A percentile compares a stretch with the other conserved stretches of the same genome.
Evolutionary conservation across 768 basidiomycete genomes (phyloP).

Genomic region (Collybiopsis luxurians): DNA sequence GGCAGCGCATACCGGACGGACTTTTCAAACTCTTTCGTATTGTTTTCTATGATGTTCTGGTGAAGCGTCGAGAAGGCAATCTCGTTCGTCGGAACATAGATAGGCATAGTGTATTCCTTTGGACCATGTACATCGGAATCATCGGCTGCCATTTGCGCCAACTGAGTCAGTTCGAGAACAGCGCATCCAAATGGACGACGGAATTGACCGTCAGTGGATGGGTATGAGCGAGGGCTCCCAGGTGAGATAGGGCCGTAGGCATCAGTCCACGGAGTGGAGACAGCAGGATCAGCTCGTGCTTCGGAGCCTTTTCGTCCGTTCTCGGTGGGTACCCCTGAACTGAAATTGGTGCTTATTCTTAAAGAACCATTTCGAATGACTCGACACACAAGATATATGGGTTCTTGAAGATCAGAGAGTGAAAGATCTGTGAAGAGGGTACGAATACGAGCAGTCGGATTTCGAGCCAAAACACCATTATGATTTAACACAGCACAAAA

Average conservation of each 20-base stretch:
- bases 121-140: slow-evolving; percentile 59
- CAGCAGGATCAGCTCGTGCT: slow-evolving; percentile 18
- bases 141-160: slow-evolving; percentile 66
- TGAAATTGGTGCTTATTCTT: slow-evolving; percentile 62
- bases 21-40: slow-evolving; percentile 78
- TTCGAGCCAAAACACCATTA: slow-evolving; percentile 83
- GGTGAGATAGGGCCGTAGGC: slow-evolving; percentile 12
- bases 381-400: slow-evolving; percentile 86
- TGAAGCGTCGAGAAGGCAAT: slow-evolving; percentile 89
- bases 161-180: slow-evolving; percentile 78
- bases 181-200: slow-evolving; percentile 96
- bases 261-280: slow-evolving; percentile 33
- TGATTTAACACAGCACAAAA: slow-evolving; percentile 88
- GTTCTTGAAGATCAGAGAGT: slow-evolving; percentile 78
- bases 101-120: slow-evolving; percentile 83
- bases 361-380: slow-evolving; percentile 87
- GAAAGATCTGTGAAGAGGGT: slow-evolving; percentile 92
- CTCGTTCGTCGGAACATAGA: slow-evolving; percentile 82
- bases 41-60: slow-evolving; percentile 86
- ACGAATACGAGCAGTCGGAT: slow-evolving; percentile 71
- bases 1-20: slow-evolving; percentile 65
- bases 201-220: slow-evolving; percentile 36
- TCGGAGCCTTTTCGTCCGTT: slow-evolving; percentile 55
- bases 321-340: slow-evolving; percentile 43
- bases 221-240: slow-evolving; percentile 7